phyloP scores from a whole-genome alignment of 2,329 filamentous ascomycete genomes.

The Coniella vitis region DNA sequence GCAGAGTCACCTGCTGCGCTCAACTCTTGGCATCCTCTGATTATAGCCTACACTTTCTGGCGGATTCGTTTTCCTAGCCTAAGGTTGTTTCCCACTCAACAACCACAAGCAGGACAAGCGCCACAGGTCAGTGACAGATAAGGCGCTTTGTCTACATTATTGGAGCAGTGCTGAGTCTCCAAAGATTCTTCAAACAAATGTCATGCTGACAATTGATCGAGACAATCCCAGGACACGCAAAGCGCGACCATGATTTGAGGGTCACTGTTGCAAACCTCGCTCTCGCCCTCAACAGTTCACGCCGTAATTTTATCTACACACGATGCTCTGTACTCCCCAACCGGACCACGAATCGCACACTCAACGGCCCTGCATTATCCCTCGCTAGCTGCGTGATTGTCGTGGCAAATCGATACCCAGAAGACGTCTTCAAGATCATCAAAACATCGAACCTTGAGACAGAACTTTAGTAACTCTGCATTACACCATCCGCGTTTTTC shows the following conservation, averaged over 20 bases:
- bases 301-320: slow-evolving; percentile 14
- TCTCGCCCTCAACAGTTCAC: background rate
- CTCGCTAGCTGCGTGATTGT: slow-evolving; percentile 18
- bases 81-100: too few species aligned
- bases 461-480: too few species aligned
- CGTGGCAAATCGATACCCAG: background rate
- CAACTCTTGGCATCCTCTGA: slow-evolving; percentile 10
- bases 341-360: slow-evolving; percentile 18
- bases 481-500: background rate
- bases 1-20: slow-evolving; percentile 7
- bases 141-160: too few species aligned
- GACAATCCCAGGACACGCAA: background rate
- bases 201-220: too few species aligned
- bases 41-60: background rate
- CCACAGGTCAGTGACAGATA: too few species aligned
- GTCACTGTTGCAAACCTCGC: background rate
- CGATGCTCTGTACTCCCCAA: slow-evolving; percentile 21
- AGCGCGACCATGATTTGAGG: slow-evolving; percentile 19
- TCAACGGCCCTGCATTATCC: slow-evolving; percentile 21
- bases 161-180: too few species aligned
- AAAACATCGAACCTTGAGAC: too few species aligned
- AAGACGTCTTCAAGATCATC: too few species aligned
- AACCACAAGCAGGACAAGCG: too few species aligned
- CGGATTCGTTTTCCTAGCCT: background rate
- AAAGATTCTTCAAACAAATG: too few species aligned